Evolutionary conservation across 1,284 basidiomycete species (phyloP), one percentile per base, ranked within the genome.

Genomic region (Anthracocystis setariae): DNA sequence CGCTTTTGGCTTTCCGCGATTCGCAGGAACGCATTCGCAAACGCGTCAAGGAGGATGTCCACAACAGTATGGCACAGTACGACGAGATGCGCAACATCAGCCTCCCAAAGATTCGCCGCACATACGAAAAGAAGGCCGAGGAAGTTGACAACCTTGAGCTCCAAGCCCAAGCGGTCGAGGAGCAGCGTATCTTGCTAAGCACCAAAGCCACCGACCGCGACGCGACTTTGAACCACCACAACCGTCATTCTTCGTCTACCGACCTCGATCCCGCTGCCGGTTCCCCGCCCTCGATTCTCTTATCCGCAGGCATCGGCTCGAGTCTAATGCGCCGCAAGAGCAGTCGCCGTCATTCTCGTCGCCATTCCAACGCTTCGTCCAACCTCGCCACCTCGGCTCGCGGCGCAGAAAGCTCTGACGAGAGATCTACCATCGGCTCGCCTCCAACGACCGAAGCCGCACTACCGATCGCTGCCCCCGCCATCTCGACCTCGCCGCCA

Each of bases 161-260:
- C 13, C 80, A 82, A 61, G 75, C 78, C 21, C 69, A 74, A 46
- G 80, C 80, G 0, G 67, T 80, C 18, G 80, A 82, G 25, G 80
- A 81, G 33, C 79, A 81, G 50, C 70, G 77, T 13, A 51, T 64
- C 20, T 55, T 82, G 15, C 63, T 82, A n/a, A 65, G 56, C 54
- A 76, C 45, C 18, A 47, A 53, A 17, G 35, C 49, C 5, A n/a
- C 50, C 33, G 59, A 70, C 15, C 59, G 60, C 21, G 66, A 69
- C 8, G 8, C 40, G 2, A 3, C 42, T 17, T 12, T 38, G 17
- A 43, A 33, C 25, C 8, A 33, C 7, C 65, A 68, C 37, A 35
- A 48, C 23, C 58, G 59, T 9, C 17, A 17, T 2, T 51, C 44
- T 3, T 59, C 66, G 17, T 33, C 57, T 1, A 13, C 51, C 0